These are phyloP conservation scores for Leccinum rimulosum DNA, from an alignment of 768 basidiomycete genomes.

Conservation along the genomic window DNA sequence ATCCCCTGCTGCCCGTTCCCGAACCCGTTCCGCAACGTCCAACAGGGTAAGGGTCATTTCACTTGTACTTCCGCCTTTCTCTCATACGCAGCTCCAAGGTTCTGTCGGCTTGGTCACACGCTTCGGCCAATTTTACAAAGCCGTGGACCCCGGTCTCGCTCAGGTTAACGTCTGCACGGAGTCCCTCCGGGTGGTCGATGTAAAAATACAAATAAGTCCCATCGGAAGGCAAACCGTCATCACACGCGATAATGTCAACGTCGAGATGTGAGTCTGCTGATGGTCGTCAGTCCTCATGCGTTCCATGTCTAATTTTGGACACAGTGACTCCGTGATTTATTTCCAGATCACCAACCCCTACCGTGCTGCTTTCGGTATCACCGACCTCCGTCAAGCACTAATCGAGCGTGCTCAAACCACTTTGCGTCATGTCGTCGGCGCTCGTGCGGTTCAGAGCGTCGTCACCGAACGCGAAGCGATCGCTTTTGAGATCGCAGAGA, in stretches of 20 bases:
- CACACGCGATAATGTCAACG: constrained; percentile 95
- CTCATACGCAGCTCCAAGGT: constrained; percentile 43
- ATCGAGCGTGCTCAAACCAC: constrained; percentile 90
- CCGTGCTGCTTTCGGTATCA: constrained; percentile 92
- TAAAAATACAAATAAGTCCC: constrained; percentile 91
- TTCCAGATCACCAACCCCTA: constrained; percentile 90
- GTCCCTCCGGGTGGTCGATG: constrained; percentile 80
- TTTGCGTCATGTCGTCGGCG: constrained; percentile 94
- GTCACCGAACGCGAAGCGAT: constrained; percentile 97
- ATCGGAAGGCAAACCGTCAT: constrained; percentile 89
- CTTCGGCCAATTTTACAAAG: constrained; percentile 96
- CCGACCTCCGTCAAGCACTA: constrained; percentile 82
- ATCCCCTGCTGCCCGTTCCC: constrained; percentile 83
- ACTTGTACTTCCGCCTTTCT: constrained; percentile 4
- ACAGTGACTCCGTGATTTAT: constrained; percentile 88
- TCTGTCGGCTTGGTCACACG: constrained; percentile 89
- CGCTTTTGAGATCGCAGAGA: constrained; percentile 94
- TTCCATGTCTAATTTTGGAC: constrained; percentile 3
- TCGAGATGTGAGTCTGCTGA: constrained; percentile 67
- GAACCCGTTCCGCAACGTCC: constrained; percentile 82
- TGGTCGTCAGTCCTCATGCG: not conserved
- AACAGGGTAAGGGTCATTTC: constrained; percentile 57
- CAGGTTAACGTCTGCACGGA: constrained; percentile 96
- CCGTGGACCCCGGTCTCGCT: constrained; percentile 89
- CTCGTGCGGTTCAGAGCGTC: constrained; percentile 90